Conservation (phyloP, 2,329 filamentous ascomycete genomes). For the Macrophomina phaseolina region DNA sequence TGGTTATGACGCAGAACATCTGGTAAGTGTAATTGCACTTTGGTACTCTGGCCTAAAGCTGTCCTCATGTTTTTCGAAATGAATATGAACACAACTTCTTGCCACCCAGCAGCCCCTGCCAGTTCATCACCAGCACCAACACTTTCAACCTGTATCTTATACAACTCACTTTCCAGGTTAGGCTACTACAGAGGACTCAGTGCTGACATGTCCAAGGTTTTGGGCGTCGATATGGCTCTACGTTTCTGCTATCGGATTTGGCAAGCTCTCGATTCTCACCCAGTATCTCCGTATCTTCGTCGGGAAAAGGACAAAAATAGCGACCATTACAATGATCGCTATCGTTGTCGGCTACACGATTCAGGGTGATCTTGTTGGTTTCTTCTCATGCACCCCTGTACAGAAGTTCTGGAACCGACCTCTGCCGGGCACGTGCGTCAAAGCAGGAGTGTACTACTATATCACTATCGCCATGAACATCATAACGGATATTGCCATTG, state of each 20-base stretch:
- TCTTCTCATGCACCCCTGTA: conserved; percentile 37
- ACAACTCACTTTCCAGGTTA: too few species aligned
- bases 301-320: conserved; percentile 30
- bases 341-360: conserved; percentile 4
- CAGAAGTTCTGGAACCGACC: conserved; percentile 36
- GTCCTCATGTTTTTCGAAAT: too few species aligned
- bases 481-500: background rate
- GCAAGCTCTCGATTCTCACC: conserved; percentile 37
- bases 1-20: background rate
- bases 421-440: background rate
- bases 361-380: conserved; percentile 29
- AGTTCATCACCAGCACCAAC: too few species aligned
- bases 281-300: conserved; percentile 40
- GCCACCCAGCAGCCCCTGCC: too few species aligned
- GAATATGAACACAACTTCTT: too few species aligned
- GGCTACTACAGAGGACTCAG: too few species aligned
- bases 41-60: background rate
- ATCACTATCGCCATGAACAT: conserved; percentile 10
- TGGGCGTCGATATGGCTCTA: conserved; percentile 44
- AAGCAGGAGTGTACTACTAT: conserved; percentile 1
- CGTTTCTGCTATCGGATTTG: conserved; percentile 38
- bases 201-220: conserved; percentile 30
- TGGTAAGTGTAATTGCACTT: background rate
- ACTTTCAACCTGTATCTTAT: too few species aligned
- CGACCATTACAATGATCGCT: conserved; percentile 31